Evolutionary conservation across 225 moss, liverwort and hornwort genomes (phyloP), one percentile per base, ranked within the genome.

Genomic region (Takakia lepidozioides): DNA sequence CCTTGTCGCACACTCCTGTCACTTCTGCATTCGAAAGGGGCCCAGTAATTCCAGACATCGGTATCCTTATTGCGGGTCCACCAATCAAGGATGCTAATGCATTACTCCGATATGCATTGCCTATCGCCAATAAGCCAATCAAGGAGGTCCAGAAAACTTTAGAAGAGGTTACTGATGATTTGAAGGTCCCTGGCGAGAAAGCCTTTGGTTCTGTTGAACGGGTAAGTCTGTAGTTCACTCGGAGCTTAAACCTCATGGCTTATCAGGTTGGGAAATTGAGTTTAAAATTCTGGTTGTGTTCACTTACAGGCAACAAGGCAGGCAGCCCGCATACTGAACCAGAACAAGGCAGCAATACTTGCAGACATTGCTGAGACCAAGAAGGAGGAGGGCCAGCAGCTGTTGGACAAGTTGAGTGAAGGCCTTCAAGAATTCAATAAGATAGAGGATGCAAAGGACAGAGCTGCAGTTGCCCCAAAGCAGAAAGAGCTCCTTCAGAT

Each of bases 11-110:
- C 15, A 38, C 55, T 27, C 24, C 56, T 14, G 57, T 63, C 8
- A 59, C 47, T 8, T 54, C 53, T 29, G 53, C 60, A 29, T 54
- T 70, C 30, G 58, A 66, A 54, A 50, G 47, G 22, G 65, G 66
- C 27, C 83, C 86, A 17, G 82, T 63, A 9, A 63, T 86, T 30
- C 60, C 84, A 10, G 93, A 95, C 49, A 48, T 86, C 48, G 74
- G 86, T 38, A 82, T 69, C 14, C 63, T 95, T 46, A 79, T 89
- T 43, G 57, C 93, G 56, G 93, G 93, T 43, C 93, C 89, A 15
- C 93, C 95, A 5, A 80, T 98, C 21, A 98, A 98, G 69, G 90
- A 98, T 52, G 71, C 95, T 5, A 74, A 75, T 27, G 95, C 87
- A 4, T 50, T 98, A 53, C 80, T 98, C 4, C 74, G 95, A 24